Base-by-base conservation (phyloP, 768 basidiomycete genomes). In the Lactarius tabidus region DNA sequence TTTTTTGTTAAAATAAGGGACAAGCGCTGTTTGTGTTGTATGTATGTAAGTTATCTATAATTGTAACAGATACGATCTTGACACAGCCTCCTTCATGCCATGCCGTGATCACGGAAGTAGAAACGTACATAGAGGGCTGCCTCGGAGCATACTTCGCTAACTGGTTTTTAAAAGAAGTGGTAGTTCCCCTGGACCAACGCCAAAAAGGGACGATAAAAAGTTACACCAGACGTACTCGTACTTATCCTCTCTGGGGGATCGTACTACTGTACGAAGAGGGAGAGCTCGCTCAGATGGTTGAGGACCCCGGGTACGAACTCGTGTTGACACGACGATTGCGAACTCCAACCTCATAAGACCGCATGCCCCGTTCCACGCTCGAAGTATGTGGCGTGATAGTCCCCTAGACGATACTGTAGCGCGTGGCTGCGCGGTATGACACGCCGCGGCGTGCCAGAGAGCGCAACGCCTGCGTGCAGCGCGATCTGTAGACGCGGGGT, bases 401-500 rank as follows among this genome's bases (percentile, higher is more conserved):
- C 91, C 17, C 85, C 84, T 66, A 93, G 75, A 55, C 85, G 79
- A 73, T 92, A 93, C 65, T 91, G 90, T 10, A 90, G 66, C 0
- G 89, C 88, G 1, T 77, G 72, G 57, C 77, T 79, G 59, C 90
- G 79, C 4, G 82, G 75, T 41, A 88, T 79, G 18, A 79, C 70
- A 38, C 74, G 80, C 65, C 80, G 75, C 57, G 23, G 64, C 33
- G 66, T 75, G 39, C 73, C 72, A 14, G 57, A 65, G 3, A 77
- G 76, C 45, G 75, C 76, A 4, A 84, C 79, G 14, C 88, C 87
- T 7, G 76, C 70, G 71, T 89, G 88, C n/a, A 89, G 71, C 26
- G 85, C 83, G 38, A 88, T 75, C 90, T 90, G 65, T 7, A 56
- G 29, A 41, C n/a, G 20, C 23, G 43, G 4, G 17, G 5, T n/a